phyloP scores from a whole-genome alignment of 1,139 yeast species.

The Debaryomyces udenii region DNA sequence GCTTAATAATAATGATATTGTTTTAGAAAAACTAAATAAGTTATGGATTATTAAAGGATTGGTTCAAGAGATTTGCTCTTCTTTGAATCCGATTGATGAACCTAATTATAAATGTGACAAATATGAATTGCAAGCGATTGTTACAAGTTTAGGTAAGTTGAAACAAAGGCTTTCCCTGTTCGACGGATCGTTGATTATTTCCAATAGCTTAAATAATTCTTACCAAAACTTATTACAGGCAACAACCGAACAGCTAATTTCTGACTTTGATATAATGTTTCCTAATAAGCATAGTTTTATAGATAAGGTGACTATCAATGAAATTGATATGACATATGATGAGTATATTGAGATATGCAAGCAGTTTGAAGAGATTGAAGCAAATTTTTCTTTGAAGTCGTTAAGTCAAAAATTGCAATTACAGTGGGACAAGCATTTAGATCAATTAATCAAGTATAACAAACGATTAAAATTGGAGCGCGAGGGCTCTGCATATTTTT shows the following conservation, averaged over 20 bases:
- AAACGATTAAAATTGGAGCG: slow-evolving; percentile 18
- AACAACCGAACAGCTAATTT: slow-evolving; percentile 12
- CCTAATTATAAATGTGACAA: slow-evolving; percentile 13
- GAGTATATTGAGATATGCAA: slow-evolving; percentile 18
- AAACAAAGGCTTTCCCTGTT: slow-evolving; percentile 19
- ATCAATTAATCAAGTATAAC: slow-evolving; percentile 19
- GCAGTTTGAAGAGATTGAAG: slow-evolving; percentile 15
- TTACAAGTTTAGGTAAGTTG: slow-evolving; percentile 23
- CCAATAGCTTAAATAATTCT: slow-evolving; percentile 13
- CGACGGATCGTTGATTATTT: slow-evolving; percentile 22
- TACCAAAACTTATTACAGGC: slow-evolving; percentile 14
- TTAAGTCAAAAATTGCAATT: slow-evolving; percentile 18
- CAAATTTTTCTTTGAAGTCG: slow-evolving; percentile 15
- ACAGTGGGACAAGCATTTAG: slow-evolving; percentile 22
- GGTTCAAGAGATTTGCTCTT: slow-evolving; percentile 24
- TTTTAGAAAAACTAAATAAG: slow-evolving; percentile 23
- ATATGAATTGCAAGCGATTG: slow-evolving; percentile 22
- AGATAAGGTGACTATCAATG: slow-evolving; percentile 14
- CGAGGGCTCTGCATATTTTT: slow-evolving; percentile 12
- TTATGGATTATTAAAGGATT: slow-evolving; percentile 27
- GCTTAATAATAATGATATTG: slow-evolving; percentile 18
- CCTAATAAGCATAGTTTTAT: slow-evolving; percentile 28
- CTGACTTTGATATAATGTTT: slow-evolving; percentile 18
- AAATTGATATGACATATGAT: slow-evolving; percentile 14
- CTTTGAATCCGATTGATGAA: slow-evolving; percentile 16